Conservation (phyloP, 495 filamentous ascomycete species). For the Lophiostoma macrostomum region DNA sequence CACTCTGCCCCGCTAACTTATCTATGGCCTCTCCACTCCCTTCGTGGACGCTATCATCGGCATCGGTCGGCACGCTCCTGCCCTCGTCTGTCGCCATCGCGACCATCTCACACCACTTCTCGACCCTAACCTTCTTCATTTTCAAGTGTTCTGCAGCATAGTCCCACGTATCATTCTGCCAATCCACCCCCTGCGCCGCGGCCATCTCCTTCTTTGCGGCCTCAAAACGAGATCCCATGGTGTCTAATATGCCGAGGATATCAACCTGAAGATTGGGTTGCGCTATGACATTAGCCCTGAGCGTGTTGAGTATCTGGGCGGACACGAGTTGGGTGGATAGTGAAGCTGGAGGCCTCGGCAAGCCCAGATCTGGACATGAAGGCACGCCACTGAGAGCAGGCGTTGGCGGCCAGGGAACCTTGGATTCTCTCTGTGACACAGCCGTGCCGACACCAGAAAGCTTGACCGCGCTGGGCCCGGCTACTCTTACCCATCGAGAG, state of each 20-base stretch:
- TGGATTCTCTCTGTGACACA: constrained; percentile 12
- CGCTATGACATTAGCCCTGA: constrained; percentile 19
- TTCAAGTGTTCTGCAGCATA: constrained; percentile 32
- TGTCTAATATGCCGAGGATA: constrained; percentile 31
- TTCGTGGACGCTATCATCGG: constrained; percentile 15
- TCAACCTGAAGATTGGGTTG: constrained; percentile 24
- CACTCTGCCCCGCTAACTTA: constrained; percentile 8
- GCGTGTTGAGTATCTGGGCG: constrained; percentile 19
- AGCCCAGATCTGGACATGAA: constrained; percentile 23
- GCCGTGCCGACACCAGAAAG: constrained; percentile 15
- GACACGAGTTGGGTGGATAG: constrained; percentile 17
- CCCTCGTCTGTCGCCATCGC: constrained; percentile 7
- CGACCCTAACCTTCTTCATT: constrained; percentile 31
- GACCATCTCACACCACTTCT: constrained; percentile 17
- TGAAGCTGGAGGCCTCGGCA: constrained; percentile 16
- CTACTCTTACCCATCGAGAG: constrained; percentile 38
- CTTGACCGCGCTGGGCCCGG: constrained; percentile 19
- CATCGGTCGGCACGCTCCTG: constrained; percentile 12
- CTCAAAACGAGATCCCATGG: constrained; percentile 32
- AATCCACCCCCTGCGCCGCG: constrained; percentile 31
- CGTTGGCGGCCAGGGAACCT: constrained; percentile 9
- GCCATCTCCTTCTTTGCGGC: constrained; percentile 36
- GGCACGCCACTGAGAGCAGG: constrained; percentile 13
- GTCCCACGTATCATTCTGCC: constrained; percentile 37
- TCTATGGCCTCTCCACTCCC: constrained; percentile 15